A percentile compares a stretch with the other conserved stretches of the same genome.
These are phyloP conservation scores for Colletotrichum orbiculare DNA, from an alignment of 2,329 filamentous ascomycete genomes.

Conservation along the genomic window DNA sequence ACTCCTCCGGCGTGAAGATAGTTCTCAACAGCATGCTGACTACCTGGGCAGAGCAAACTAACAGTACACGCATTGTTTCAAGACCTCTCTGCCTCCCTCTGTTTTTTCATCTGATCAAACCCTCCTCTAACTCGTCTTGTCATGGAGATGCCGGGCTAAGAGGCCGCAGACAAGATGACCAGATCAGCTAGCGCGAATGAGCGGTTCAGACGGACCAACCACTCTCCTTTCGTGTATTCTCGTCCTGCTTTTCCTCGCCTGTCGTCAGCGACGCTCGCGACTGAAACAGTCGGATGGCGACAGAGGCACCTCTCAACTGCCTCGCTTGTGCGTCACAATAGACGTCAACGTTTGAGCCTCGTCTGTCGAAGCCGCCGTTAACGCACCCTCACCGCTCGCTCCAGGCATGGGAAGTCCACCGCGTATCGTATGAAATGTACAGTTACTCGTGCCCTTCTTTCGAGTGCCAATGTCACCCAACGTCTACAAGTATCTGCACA, in stretches of 20 bases:
- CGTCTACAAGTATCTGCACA: conserved; percentile 8
- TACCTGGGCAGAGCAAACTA: no score
- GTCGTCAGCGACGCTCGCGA: conserved; percentile 15
- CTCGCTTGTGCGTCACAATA: conserved; percentile 21
- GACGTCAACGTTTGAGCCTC: conserved; percentile 33
- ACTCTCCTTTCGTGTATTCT: conserved; percentile 17
- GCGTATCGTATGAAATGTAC: neutral
- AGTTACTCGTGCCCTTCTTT: conserved; percentile 7
- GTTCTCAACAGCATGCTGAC: no score
- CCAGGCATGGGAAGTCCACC: no score
- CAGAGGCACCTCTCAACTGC: conserved; percentile 1
- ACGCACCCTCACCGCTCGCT: no score
- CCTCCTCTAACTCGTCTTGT: no score
- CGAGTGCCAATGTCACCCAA: conserved; percentile 18
- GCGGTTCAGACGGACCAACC: conserved; percentile 32
- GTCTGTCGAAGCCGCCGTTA: conserved; percentile 1
- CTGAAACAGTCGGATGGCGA: conserved; percentile 30
- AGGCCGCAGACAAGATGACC: neutral
- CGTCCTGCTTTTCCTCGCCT: conserved; percentile 1
- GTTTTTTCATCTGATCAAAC: no score
- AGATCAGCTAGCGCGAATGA: neutral
- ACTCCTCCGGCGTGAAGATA: conserved; percentile 21
- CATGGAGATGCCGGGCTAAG: neutral
- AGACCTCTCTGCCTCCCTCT: conserved; percentile 3
- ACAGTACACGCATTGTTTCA: conserved; percentile 23